phyloP scores from a whole-genome alignment of 257 asterid species.

The Marsdenia floribunda region DNA sequence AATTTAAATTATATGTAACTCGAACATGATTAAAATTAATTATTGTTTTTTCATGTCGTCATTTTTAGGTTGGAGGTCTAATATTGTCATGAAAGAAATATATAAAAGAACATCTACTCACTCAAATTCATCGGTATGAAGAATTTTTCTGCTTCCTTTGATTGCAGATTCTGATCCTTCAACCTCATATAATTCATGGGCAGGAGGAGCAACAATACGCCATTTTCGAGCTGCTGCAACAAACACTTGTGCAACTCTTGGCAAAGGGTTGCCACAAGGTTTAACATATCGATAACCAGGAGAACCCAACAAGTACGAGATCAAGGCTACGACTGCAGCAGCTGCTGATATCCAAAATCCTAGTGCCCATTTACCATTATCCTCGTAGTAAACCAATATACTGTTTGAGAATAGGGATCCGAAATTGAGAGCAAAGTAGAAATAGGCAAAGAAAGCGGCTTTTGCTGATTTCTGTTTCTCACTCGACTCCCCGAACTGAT shows the following conservation, averaged over 20 bases:
- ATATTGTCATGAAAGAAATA: too few species aligned
- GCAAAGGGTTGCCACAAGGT: slow-evolving; percentile 65
- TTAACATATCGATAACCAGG: slow-evolving; percentile 38
- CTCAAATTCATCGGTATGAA: slow-evolving; percentile 48
- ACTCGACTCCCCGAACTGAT: slow-evolving; percentile 50
- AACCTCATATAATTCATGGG: slow-evolving; percentile 39
- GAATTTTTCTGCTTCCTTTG: slow-evolving; percentile 61
- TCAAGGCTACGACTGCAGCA: slow-evolving; percentile 41
- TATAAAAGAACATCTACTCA: slow-evolving; percentile 19
- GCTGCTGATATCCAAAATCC: slow-evolving; percentile 65
- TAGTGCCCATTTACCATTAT: slow-evolving; percentile 56
- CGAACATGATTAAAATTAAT: too few species aligned
- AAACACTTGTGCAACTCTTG: slow-evolving; percentile 58
- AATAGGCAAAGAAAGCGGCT: slow-evolving; percentile 50
- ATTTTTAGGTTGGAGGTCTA: too few species aligned
- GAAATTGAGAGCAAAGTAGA: slow-evolving; percentile 63
- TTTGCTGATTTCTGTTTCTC: slow-evolving; percentile 30
- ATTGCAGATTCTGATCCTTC: slow-evolving; percentile 46
- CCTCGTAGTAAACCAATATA: slow-evolving; percentile 62
- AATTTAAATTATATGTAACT: too few species aligned
- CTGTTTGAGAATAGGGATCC: slow-evolving; percentile 76
- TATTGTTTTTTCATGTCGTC: too few species aligned
- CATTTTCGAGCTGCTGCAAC: slow-evolving; percentile 45
- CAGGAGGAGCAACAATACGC: slow-evolving; percentile 11
- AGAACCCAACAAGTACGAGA: slow-evolving; percentile 38